Conservation (phyloP, 352 stramenopile genomes). For the Phytophthora foliorum region DNA sequence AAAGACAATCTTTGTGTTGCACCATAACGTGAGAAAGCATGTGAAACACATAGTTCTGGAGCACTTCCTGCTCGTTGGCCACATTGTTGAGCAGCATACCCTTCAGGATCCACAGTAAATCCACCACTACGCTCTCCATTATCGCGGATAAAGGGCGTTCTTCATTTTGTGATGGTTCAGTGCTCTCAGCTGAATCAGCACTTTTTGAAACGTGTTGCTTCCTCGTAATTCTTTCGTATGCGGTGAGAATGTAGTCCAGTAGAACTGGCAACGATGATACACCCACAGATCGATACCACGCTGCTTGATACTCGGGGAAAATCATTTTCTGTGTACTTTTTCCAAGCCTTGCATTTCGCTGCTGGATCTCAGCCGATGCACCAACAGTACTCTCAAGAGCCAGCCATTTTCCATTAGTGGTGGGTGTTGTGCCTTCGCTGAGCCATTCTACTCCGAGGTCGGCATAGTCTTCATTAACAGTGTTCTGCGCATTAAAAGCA, state of each 20-base stretch:
- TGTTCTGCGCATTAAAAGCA: conserved; percentile 71
- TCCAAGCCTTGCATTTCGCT: conserved; percentile 70
- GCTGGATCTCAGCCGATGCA: conserved; percentile 76
- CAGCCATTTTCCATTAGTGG: conserved; percentile 69
- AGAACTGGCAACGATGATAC: conserved; percentile 62
- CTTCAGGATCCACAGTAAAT: conserved; percentile 78
- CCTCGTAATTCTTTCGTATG: conserved; percentile 47
- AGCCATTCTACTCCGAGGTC: conserved; percentile 81
- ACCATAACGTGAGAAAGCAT: conserved; percentile 69
- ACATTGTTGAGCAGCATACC: conserved; percentile 67
- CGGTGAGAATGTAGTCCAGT: conserved; percentile 72
- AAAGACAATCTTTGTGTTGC: conserved; percentile 48
- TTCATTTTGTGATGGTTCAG: background rate
- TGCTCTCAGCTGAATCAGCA: background rate
- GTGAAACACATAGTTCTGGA: conserved; percentile 77
- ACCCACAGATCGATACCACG: conserved; percentile 68
- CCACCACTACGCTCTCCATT: conserved; percentile 62
- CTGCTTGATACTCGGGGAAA: conserved; percentile 48
- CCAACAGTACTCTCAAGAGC: conserved; percentile 63
- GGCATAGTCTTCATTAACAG: conserved; percentile 64
- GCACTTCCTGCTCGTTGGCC: conserved; percentile 61
- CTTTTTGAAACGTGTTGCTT: conserved; percentile 1
- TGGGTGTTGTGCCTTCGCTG: conserved; percentile 57
- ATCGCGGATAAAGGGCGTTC: conserved; percentile 31
- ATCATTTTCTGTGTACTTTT: conserved; percentile 65